Evolutionary conservation across 768 basidiomycete genomes (phyloP), one percentile per base, ranked within the genome.

Genomic region (Boletus vermiculosoides): DNA sequence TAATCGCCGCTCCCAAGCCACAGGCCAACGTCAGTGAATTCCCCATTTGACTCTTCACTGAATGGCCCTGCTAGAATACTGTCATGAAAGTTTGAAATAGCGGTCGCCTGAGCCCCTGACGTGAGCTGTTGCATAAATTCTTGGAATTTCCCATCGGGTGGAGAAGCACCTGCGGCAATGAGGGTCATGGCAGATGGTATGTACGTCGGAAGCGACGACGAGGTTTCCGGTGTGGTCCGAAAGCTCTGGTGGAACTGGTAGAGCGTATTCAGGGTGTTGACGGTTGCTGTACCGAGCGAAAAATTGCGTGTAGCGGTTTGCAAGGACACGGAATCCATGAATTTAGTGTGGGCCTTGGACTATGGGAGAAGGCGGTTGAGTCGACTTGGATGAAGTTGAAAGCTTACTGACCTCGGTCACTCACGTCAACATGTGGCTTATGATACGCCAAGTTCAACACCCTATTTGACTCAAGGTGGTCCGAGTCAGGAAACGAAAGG

Each of bases 1-100:
- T 69, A 65, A 7, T 73, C 63, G 5, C 78, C 79, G 6, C 57
- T 48, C 10, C 83, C 82, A 5, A 86, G 73, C 79, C 80, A 83
- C 34, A 85, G 46, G 5, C 74, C 80, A 23, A 82, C 66, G 58
- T 85, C 83, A 6, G 78, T 78, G 41, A 73, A 80, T 46, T 86
- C 83, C 57, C 84, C 83, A 60, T 77, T 78, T 39, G 61, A 57
- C 37, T 45, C 53, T 60, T 87, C 84, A 59, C 77, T 83, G n/a
- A 73, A 66, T 33, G 74, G 74, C 3, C 84, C 83, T 0, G 78
- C 79, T 13, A 85, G 74, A 45, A 85, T 69, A 62, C 81, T 84
- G n/a, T 80, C 78, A 63, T 76, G 80, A 12, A 73, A 66, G 11
- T 74, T 69, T 67, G 4, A 53, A 37, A 65, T 45, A 13, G 83